phyloP scores from a whole-genome alignment of 2,329 filamentous ascomycete genomes.

The Aspergillus felis region DNA sequence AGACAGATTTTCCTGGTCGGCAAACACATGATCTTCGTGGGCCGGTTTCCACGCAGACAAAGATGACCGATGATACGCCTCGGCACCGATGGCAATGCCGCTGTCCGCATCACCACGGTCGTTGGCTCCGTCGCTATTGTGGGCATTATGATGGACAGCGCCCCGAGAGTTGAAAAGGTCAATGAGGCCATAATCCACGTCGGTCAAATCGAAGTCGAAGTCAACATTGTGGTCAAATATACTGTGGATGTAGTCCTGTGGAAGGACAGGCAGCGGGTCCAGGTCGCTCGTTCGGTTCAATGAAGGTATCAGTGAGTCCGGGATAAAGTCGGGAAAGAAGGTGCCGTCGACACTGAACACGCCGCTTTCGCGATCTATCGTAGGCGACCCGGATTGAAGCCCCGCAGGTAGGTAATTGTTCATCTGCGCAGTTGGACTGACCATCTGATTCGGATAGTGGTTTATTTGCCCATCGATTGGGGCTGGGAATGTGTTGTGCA shows the following conservation, averaged over 20 bases:
- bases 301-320: slow-evolving; percentile 23
- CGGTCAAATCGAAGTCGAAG: slow-evolving; percentile 25
- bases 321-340: slow-evolving; percentile 29
- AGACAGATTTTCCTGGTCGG: slow-evolving; percentile 25
- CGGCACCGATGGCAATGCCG: slow-evolving; percentile 24
- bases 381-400: slow-evolving; percentile 16
- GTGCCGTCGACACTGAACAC: slow-evolving; percentile 27
- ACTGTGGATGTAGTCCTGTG: slow-evolving; percentile 21
- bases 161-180: slow-evolving; percentile 23
- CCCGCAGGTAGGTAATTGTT: slow-evolving; percentile 5
- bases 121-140: slow-evolving; percentile 8
- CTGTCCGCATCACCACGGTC: slow-evolving; percentile 21
- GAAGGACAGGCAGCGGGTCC: slow-evolving; percentile 15
- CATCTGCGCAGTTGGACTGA: slow-evolving; percentile 10
- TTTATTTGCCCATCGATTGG: neutral
- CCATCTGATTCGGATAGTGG: slow-evolving; percentile 3
- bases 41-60: slow-evolving; percentile 27
- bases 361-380: slow-evolving; percentile 23
- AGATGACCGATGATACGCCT: slow-evolving; percentile 26
- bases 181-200: slow-evolving; percentile 26
- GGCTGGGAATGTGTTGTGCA: slow-evolving; percentile 10
- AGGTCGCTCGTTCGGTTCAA: slow-evolving; percentile 21
- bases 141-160: slow-evolving; percentile 4
- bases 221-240: slow-evolving; percentile 17
- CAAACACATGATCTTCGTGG: slow-evolving; percentile 21